Evolutionary conservation across 2,329 filamentous ascomycete species (phyloP).

Genomic region (Ascochyta lentis): DNA sequence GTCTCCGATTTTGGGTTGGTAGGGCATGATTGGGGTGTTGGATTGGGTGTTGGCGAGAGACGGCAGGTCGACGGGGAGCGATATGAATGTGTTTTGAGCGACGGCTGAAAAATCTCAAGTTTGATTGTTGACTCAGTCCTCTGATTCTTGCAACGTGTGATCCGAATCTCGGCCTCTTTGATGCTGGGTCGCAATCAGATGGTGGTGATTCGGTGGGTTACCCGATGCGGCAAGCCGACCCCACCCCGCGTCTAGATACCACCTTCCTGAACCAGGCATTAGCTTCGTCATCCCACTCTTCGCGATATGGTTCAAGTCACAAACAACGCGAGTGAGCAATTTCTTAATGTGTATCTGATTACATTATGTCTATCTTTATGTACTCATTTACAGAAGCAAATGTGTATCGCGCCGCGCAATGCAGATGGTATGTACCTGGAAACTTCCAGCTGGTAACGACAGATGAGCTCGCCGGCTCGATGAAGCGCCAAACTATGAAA

Average conservation of each 20-base stretch:
- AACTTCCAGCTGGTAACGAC: not conserved
- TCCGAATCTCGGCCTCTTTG: slow-evolving; percentile 1
- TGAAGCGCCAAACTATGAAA: not conserved
- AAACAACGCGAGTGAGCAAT: not conserved
- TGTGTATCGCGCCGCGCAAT: slow-evolving; percentile 4
- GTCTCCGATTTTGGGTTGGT: slow-evolving; percentile 54
- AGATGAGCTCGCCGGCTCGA: slow-evolving; percentile 10
- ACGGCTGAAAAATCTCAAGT: not conserved
- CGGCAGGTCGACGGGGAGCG: not conserved
- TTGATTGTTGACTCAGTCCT: not conserved
- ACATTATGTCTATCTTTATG: slow-evolving; percentile 14
- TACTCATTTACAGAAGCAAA: not conserved
- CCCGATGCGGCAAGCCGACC: slow-evolving; percentile 13
- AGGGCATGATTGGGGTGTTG: slow-evolving; percentile 32
- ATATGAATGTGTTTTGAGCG: not conserved
- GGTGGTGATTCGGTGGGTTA: slow-evolving; percentile 4
- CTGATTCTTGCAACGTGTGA: not conserved
- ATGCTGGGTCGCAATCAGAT: not conserved
- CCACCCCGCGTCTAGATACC: slow-evolving; percentile 10
- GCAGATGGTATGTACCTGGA: slow-evolving; percentile 11
- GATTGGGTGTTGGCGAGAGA: too few species aligned
- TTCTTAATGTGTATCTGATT: not conserved
- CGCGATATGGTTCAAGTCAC: not conserved
- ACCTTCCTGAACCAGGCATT: slow-evolving; percentile 15
- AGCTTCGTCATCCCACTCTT: slow-evolving; percentile 11